Evolutionary conservation across 306 rosid genomes (phyloP).

Genomic region (Comarum palustre): DNA sequence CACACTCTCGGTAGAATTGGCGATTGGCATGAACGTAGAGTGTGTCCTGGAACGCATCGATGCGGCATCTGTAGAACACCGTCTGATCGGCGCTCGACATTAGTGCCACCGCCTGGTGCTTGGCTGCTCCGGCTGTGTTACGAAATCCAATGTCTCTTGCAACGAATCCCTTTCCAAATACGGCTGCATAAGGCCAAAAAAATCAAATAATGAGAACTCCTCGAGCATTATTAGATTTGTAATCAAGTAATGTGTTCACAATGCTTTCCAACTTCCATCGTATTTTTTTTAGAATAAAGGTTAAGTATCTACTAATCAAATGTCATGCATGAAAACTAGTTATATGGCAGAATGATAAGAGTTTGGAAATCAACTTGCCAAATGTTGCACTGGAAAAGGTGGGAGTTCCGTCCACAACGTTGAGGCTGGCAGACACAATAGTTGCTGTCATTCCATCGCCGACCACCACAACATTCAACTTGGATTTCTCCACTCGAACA

Average conservation of each 20-base stretch:
- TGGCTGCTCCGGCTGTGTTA: constrained; percentile 65
- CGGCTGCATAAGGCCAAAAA: constrained; percentile 39
- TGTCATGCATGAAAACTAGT: no score
- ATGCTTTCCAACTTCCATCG: no score
- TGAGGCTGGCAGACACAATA: constrained; percentile 47
- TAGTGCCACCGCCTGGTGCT: constrained; percentile 81
- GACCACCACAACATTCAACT: constrained; percentile 70
- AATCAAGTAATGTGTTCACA: no score
- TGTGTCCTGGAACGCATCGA: constrained; percentile 68
- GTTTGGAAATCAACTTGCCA: constrained; percentile 38
- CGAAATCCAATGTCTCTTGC: constrained; percentile 61
- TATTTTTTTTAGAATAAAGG: no score
- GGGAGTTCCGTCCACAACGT: constrained; percentile 73
- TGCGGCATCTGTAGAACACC: constrained; percentile 53
- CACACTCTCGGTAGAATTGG: constrained; percentile 67
- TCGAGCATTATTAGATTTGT: no score
- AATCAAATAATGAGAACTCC: not conserved
- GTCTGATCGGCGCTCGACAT: constrained; percentile 57
- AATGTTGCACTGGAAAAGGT: constrained; percentile 73
- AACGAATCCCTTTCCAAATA: constrained; percentile 57
- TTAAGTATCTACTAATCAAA: not conserved
- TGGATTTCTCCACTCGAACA: constrained; percentile 53
- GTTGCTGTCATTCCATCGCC: constrained; percentile 75
- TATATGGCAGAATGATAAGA: no score
- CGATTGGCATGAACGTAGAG: constrained; percentile 59